Base-by-base conservation (phyloP, 2,329 filamentous ascomycete genomes). In the Ophiocordyceps robertsii region DNA sequence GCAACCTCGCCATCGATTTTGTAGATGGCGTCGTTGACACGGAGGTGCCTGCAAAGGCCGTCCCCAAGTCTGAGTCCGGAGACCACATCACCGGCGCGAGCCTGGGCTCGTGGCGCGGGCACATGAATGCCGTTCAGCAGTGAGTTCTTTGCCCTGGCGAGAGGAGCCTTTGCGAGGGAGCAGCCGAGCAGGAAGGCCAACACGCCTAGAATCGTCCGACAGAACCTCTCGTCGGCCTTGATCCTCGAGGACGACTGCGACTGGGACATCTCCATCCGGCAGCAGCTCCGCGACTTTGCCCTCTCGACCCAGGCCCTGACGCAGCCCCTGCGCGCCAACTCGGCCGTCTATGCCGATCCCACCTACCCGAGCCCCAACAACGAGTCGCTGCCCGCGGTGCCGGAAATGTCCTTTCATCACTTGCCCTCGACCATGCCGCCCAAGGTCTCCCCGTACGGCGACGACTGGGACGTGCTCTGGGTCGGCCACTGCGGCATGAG, bases 171-270 rank as follows among this genome's bases (percentile, higher is more conserved):
- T n/a, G n/a, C n/a, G n/a, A n/a, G n/a, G n/a, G n/a, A n/a, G n/a
- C n/a, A n/a, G n/a, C 11, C n/a, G 31, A 13, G 31, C 11, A 32
- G 31, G 12, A 13, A 6, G 8, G 31, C 12, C 11, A 11, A 32
- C 31, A 13, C 13, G 12, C 38, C 11, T 16, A 61, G 60, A 17
- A 57, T 75, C 13, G 60, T 75, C 12, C 56, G 65, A n/a, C 54
- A 64, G 11, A 63, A 66, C 32, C 49, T 72, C 2, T 56, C 60
- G 1, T 68, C 66, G 2, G 71, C 69, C 0, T 55, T 77, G 2
- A 69, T 77, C 29, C 52, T 77, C 19, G 73, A 77, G 50, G 73
- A 77, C 49, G 73, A 77, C 44, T 62, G 66, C 17, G 73, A 77
- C 55, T 77, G 73, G 73, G 73, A 77, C 43, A 54, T 75, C 12